Percentiles rank a stretch among this genome's conserved stretches.
These are phyloP conservation scores for Arachis stenosperma DNA, from an alignment of 306 rosid genomes.

Conservation along the genomic window DNA sequence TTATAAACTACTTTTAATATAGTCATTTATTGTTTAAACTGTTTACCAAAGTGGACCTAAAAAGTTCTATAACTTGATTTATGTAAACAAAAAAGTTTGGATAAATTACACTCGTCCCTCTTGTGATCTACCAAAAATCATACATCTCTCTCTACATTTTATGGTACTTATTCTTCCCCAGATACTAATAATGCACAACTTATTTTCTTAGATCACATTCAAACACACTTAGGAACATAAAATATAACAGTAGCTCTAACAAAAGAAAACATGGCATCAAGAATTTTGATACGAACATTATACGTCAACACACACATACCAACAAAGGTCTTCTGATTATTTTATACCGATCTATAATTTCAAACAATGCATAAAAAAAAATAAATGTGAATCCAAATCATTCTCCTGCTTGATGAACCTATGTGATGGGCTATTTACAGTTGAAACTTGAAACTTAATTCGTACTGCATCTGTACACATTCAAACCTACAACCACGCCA, in stretches of 20 bases:
- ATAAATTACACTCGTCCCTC: no score
- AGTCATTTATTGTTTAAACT: no score
- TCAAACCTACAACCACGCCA: slow-evolving; percentile 34
- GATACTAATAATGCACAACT: no score
- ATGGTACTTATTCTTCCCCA: no score
- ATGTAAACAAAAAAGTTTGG: not conserved
- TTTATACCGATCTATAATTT: not conserved
- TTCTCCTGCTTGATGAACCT: slow-evolving; percentile 2
- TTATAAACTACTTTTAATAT: no score
- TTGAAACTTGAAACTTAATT: not conserved
- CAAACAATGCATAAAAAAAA: not conserved
- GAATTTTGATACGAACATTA: not conserved
- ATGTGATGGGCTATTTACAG: slow-evolving; percentile 31
- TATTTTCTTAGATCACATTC: no score
- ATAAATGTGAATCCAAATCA: not conserved
- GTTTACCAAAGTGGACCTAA: no score
- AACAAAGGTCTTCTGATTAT: not conserved
- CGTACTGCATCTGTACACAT: not conserved
- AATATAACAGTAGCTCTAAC: not conserved
- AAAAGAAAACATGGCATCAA: not conserved
- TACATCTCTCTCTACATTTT: no score
- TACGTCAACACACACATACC: not conserved
- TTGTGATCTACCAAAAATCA: no score
- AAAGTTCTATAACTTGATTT: not conserved
- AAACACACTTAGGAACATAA: no score